These are phyloP conservation scores for Eremothecium cymbalariae DNA, from an alignment of 1,139 yeast genomes.

Conservation along the genomic window DNA sequence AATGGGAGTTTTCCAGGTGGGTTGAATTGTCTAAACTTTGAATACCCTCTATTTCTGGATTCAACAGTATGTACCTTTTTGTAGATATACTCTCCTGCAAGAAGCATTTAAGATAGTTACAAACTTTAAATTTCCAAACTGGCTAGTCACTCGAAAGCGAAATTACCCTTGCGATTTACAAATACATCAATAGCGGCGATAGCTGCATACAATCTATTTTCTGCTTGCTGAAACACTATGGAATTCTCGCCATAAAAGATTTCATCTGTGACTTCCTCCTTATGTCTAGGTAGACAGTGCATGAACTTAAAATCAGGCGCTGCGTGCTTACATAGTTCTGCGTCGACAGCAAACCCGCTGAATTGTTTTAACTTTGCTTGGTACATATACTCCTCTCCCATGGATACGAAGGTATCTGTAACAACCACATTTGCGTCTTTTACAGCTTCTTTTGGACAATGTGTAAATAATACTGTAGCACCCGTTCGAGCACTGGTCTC, in stretches of 20 bases:
- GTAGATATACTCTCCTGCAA: too few species aligned
- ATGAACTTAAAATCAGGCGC: conserved; percentile 73
- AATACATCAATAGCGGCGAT: conserved; percentile 88
- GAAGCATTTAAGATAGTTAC: too few species aligned
- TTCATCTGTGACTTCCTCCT: conserved; percentile 88
- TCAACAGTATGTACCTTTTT: too few species aligned
- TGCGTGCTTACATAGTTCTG: conserved; percentile 53
- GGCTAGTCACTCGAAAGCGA: too few species aligned
- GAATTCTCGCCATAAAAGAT: conserved; percentile 81
- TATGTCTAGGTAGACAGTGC: conserved; percentile 96
- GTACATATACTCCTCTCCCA: conserved; percentile 91
- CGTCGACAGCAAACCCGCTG: conserved; percentile 75
- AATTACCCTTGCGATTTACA: conserved; percentile 72
- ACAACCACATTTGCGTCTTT: conserved; percentile 71
- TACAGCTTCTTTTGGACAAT: conserved; percentile 68
- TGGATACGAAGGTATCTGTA: conserved; percentile 96
- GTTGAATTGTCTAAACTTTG: conserved; percentile 16
- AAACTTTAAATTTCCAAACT: too few species aligned
- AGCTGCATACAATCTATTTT: conserved; percentile 91
- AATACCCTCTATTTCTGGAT: too few species aligned
- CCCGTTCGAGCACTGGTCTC: conserved; percentile 46
- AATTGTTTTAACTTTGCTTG: conserved; percentile 67
- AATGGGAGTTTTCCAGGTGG: conserved; percentile 14
- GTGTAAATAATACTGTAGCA: conserved; percentile 51
- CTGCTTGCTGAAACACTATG: conserved; percentile 90